phyloP scores from a whole-genome alignment of 257 asterid species.

The Solanum arcanum region DNA sequence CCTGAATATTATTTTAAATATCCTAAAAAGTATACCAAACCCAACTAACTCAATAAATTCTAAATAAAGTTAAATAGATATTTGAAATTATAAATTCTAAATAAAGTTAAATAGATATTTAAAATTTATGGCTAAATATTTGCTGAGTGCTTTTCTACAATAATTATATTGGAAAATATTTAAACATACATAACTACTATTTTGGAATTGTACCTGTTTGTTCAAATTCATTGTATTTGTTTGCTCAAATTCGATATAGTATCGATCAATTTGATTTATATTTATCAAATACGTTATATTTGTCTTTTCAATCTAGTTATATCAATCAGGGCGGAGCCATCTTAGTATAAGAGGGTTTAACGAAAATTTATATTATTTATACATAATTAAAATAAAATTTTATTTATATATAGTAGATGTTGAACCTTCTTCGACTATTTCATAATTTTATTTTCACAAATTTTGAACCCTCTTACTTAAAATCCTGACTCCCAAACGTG shows the following conservation, averaged over 20 bases:
- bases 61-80: too few relatives aligned
- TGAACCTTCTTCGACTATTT: rapidly evolving
- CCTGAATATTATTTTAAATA: too few relatives aligned
- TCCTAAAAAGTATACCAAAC: background rate
- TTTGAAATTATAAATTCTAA: too few relatives aligned
- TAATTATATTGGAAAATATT: background rate
- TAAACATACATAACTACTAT: background rate
- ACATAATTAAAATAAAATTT: too few relatives aligned
- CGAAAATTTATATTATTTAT: too few relatives aligned
- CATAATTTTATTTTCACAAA: too few relatives aligned
- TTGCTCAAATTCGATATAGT: background rate
- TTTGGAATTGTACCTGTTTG: background rate
- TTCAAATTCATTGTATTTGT: background rate
- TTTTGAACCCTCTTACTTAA: rapidly evolving
- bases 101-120: background rate
- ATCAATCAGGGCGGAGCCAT: rapidly evolving
- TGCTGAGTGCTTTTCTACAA: background rate
- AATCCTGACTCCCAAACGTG: background rate
- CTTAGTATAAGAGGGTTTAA: too few relatives aligned
- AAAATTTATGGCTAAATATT: background rate
- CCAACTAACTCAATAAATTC: background rate
- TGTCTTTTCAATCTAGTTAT: background rate
- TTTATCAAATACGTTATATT: too few relatives aligned
- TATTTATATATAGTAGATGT: too few relatives aligned
- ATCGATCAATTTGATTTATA: too few relatives aligned